Conservation (phyloP, 805 yeast genomes). For the Candida adriatica region DNA sequence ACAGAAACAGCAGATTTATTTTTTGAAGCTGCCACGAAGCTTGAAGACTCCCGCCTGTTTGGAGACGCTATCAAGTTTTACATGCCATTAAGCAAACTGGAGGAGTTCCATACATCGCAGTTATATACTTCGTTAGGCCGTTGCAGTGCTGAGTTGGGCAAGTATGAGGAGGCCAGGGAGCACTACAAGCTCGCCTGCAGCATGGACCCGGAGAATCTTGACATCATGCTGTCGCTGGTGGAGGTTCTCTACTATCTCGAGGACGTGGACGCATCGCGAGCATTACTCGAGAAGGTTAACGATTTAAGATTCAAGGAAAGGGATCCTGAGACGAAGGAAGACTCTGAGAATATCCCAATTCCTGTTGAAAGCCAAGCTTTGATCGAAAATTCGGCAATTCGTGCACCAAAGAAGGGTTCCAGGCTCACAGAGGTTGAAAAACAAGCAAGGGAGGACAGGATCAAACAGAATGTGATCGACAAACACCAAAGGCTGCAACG, state of each 20-base stretch:
- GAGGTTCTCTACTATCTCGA: slow-evolving; percentile 71
- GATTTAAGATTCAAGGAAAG: slow-evolving; percentile 23
- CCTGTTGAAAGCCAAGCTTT: slow-evolving; percentile 16
- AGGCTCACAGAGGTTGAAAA: slow-evolving; percentile 38
- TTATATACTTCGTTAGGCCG: slow-evolving; percentile 52
- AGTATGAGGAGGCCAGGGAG: slow-evolving; percentile 55
- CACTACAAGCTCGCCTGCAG: slow-evolving; percentile 49
- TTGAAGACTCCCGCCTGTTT: slow-evolving; percentile 62
- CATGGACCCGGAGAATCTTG: slow-evolving; percentile 58
- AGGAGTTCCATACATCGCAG: slow-evolving; percentile 45
- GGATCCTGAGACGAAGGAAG: slow-evolving; percentile 19
- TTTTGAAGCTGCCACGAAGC: slow-evolving; percentile 65
- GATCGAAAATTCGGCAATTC: slow-evolving; percentile 16
- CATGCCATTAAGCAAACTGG: slow-evolving; percentile 46
- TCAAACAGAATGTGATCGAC: slow-evolving; percentile 49
- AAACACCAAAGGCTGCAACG: slow-evolving; percentile 49
- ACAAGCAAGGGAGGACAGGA: slow-evolving; percentile 47
- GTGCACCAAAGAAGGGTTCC: slow-evolving; percentile 25
- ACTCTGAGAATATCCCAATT: slow-evolving; percentile 4
- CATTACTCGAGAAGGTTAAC: slow-evolving; percentile 47
- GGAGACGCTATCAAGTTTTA: slow-evolving; percentile 73
- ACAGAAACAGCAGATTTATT: slow-evolving; percentile 66
- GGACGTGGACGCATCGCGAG: slow-evolving; percentile 49
- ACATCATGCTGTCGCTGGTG: slow-evolving; percentile 69
- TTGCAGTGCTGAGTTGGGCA: slow-evolving; percentile 69